Percentiles rank a stretch among this genome's conserved stretches.
Evolutionary conservation across 108 stramenopile genomes (phyloP).

Genomic region (Stephanodiscus minutulus): DNA sequence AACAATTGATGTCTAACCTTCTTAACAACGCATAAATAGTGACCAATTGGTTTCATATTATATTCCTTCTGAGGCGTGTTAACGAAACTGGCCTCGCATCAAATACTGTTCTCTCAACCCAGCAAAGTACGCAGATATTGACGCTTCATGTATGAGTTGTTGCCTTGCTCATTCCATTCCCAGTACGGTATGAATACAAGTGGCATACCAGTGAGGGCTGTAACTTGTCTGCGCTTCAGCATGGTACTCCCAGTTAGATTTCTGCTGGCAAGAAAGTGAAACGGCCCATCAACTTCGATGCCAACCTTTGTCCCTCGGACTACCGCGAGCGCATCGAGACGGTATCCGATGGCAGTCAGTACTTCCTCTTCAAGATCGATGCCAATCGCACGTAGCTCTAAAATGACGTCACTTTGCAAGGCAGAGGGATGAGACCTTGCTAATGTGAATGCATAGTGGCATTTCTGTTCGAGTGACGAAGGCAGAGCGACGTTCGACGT

Average conservation of each 20-base stretch:
- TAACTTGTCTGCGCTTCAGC: conserved; percentile 1
- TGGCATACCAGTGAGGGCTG: not conserved
- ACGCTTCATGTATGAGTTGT: not conserved
- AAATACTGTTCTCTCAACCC: not conserved
- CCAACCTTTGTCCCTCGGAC: not conserved
- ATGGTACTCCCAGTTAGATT: conserved; percentile 2
- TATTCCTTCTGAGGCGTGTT: no score
- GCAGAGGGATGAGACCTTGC: not conserved
- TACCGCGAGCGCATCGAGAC: not conserved
- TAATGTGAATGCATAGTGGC: not conserved
- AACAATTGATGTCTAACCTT: no score
- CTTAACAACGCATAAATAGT: no score
- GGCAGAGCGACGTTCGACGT: not conserved
- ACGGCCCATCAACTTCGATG: conserved; percentile 5
- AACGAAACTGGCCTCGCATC: no score
- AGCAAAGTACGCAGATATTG: conserved; percentile 10
- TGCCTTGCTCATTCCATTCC: not conserved
- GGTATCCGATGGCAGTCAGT: not conserved
- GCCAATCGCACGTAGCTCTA: not conserved
- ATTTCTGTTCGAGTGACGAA: not conserved
- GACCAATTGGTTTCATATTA: no score
- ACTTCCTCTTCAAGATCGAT: conserved; percentile 2
- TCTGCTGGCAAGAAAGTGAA: conserved; percentile 1
- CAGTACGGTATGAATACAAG: not conserved
- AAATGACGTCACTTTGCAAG: conserved; percentile 4